Conservation (phyloP, 371 early-diverging fungal genomes). For the Rhizomucor pusillus region DNA sequence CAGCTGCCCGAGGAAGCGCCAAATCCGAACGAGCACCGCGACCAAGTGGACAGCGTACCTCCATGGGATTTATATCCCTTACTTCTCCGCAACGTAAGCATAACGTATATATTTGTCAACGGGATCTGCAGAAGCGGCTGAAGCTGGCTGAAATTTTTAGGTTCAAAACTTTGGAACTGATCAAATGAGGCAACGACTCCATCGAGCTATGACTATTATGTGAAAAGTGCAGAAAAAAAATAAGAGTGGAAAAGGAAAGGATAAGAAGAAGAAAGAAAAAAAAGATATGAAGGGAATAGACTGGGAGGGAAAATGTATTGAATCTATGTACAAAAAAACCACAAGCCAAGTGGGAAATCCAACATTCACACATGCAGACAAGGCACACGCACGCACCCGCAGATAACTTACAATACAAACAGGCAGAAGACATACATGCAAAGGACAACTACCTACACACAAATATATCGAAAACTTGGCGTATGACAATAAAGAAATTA, state of each 20-base stretch:
- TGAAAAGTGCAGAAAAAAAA: neutral
- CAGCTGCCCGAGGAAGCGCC: constrained; percentile 8
- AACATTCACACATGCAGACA: no score
- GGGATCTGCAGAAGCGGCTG: constrained; percentile 1
- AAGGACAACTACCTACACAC: no score
- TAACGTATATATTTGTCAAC: neutral
- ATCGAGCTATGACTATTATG: constrained; percentile 14
- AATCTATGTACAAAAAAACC: no score
- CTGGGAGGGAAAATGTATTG: no score
- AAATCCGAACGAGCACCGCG: constrained; percentile 11
- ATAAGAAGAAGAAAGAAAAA: constrained; percentile 1
- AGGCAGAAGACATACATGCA: no score
- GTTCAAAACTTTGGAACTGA: constrained; percentile 45
- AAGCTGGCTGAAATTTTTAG: constrained; percentile 13
- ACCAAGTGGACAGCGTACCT: constrained; percentile 5
- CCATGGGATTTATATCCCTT: constrained; percentile 45
- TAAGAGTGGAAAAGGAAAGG: no score
- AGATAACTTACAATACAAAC: no score
- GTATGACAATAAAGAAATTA: no score
- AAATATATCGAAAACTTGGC: no score
- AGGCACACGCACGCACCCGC: no score
- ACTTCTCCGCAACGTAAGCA: constrained; percentile 35
- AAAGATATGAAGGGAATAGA: no score
- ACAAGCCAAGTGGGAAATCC: no score
- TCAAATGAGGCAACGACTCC: constrained; percentile 42